phyloP scores from a whole-genome alignment of 2,329 filamentous ascomycete genomes.

The Byssochlamys sp. region DNA sequence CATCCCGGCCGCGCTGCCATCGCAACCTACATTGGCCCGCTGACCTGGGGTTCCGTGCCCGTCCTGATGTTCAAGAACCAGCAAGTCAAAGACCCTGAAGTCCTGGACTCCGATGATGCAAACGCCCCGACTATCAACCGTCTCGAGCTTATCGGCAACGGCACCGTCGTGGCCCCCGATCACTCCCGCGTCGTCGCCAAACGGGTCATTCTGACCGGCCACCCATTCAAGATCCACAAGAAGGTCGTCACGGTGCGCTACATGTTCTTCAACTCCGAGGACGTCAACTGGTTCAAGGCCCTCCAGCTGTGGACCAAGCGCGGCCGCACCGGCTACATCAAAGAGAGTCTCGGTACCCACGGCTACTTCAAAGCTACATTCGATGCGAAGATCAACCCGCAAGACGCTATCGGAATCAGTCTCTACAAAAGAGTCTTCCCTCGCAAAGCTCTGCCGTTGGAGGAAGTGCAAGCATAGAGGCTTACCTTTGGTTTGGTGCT shows the following conservation, averaged over 20 bases:
- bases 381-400: slow-evolving; percentile 88
- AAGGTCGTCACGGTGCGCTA: slow-evolving; percentile 92
- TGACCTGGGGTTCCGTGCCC: slow-evolving; percentile 88
- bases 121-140: slow-evolving; percentile 34
- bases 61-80: slow-evolving; percentile 70
- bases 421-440: slow-evolving; percentile 81
- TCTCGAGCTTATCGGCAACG: slow-evolving; percentile 71
- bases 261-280: slow-evolving; percentile 98
- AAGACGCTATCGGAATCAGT: slow-evolving; percentile 86
- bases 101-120: slow-evolving; percentile 37
- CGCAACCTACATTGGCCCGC: slow-evolving; percentile 77
- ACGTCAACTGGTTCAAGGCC: slow-evolving; percentile 96
- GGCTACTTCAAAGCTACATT: slow-evolving; percentile 99
- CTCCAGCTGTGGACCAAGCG: slow-evolving; percentile 87
- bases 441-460: slow-evolving; percentile 49
- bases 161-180: slow-evolving; percentile 73
- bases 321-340: slow-evolving; percentile 80
- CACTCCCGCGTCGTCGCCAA: slow-evolving; percentile 75
- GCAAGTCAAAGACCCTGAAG: slow-evolving; percentile 24
- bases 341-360: slow-evolving; percentile 88
- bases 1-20: slow-evolving; percentile 85
- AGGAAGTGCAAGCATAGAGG: slow-evolving; percentile 12
- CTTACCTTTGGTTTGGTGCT: slow-evolving; percentile 1
- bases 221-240: slow-evolving; percentile 98
- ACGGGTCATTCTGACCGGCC: slow-evolving; percentile 83